Percentiles rank a stretch among this genome's conserved stretches.
Conservation (phyloP, 345 rosid species). For the Populus euphratica region DNA sequence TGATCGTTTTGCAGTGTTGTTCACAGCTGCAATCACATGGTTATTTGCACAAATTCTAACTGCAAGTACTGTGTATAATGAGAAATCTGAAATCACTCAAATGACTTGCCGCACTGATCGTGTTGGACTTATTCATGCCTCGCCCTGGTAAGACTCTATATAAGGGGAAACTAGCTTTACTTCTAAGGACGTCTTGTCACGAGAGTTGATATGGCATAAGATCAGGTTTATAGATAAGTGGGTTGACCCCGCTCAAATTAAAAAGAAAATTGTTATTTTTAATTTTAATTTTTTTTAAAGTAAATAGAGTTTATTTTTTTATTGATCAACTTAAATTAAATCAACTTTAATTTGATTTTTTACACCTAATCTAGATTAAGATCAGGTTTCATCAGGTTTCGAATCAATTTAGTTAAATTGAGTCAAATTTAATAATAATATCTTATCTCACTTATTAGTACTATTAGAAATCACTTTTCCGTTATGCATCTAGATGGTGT, state of each 20-base stretch:
- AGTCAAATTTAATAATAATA: too few relatives aligned
- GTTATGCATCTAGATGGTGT: too few relatives aligned
- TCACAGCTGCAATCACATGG: constrained; percentile 48
- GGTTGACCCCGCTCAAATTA: too few relatives aligned
- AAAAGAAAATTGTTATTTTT: too few relatives aligned
- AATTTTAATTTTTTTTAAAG: too few relatives aligned
- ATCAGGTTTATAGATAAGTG: accelerated
- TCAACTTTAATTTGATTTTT: accelerated
- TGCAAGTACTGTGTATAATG: constrained; percentile 44
- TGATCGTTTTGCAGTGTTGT: constrained; percentile 48
- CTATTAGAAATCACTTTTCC: too few relatives aligned
- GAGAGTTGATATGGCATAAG: too few relatives aligned
- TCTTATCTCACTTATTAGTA: too few relatives aligned
- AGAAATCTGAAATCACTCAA: constrained; percentile 48
- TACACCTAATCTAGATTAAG: accelerated
- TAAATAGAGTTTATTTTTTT: too few relatives aligned
- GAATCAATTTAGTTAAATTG: accelerated
- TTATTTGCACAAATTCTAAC: constrained; percentile 49
- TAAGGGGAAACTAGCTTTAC: not conserved
- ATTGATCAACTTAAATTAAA: accelerated
- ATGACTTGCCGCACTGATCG: constrained; percentile 68
- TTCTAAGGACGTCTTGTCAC: too few relatives aligned
- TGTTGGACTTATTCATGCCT: constrained; percentile 47
- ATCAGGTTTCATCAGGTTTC: accelerated
- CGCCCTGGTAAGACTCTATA: constrained; percentile 48